Conservation (phyloP, 805 yeast species). For the Cephaloascus albidus region DNA sequence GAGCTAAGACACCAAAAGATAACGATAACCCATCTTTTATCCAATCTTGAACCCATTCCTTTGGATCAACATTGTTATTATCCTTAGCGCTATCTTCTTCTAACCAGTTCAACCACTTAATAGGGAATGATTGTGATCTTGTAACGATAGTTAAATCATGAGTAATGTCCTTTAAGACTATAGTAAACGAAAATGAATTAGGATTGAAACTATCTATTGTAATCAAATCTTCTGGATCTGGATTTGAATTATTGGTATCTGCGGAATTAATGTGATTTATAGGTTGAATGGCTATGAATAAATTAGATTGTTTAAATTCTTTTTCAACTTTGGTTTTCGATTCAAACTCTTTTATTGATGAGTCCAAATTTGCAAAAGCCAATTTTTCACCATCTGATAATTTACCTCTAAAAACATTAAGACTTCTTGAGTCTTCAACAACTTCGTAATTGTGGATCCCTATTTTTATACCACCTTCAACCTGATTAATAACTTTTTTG, state of each 20-base stretch:
- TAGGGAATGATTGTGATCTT: constrained; percentile 85
- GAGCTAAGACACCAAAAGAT: constrained; percentile 81
- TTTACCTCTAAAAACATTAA: constrained; percentile 71
- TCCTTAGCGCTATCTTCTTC: constrained; percentile 7
- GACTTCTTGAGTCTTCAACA: constrained; percentile 16
- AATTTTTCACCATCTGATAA: constrained; percentile 80
- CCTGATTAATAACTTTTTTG: constrained; percentile 59
- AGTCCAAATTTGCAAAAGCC: constrained; percentile 79
- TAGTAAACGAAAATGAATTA: constrained; percentile 63
- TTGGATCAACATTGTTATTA: constrained; percentile 47
- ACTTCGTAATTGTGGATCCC: constrained; percentile 41
- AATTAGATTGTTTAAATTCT: constrained; percentile 35
- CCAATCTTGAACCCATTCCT: constrained; percentile 79
- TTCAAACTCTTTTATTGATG: constrained; percentile 43
- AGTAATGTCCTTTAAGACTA: constrained; percentile 68
- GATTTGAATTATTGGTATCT: constrained; percentile 3
- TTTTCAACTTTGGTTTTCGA: constrained; percentile 16
- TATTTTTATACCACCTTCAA: constrained; percentile 67
- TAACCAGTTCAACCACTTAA: constrained; percentile 90
- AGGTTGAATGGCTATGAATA: constrained; percentile 67
- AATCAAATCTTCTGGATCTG: constrained; percentile 16
- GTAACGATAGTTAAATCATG: constrained; percentile 68
- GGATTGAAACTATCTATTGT: constrained; percentile 37
- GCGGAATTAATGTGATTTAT: constrained; percentile 12
- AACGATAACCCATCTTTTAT: constrained; percentile 68